phyloP scores from a whole-genome alignment of 345 rosid species.

The Murraya koenigii region DNA sequence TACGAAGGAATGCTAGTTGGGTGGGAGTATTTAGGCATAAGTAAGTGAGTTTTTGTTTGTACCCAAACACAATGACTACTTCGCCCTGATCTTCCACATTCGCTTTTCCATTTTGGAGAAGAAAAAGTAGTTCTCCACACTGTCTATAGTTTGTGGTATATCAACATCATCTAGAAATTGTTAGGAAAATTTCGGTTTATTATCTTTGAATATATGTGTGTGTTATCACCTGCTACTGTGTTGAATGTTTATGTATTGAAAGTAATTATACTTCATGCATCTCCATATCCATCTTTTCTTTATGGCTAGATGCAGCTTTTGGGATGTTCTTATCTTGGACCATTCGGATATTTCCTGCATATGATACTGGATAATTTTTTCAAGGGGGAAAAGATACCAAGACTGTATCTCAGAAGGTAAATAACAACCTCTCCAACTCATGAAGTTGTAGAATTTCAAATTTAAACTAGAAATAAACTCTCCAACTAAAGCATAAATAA shows the following conservation, averaged over 20 bases:
- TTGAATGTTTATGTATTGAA: not conserved
- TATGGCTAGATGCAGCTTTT: slow-evolving; percentile 51
- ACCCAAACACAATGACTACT: not conserved
- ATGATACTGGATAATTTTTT: slow-evolving; percentile 69
- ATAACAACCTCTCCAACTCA: no score
- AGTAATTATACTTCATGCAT: not conserved
- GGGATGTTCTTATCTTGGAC: slow-evolving; percentile 86
- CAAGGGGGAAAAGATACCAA: slow-evolving; percentile 79
- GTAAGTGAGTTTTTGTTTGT: not conserved
- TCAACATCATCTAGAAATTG: not conserved
- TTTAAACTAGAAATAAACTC: not conserved
- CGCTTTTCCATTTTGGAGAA: no score
- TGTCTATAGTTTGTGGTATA: not conserved
- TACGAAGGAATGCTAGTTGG: no score
- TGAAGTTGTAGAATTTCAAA: no score
- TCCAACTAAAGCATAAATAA: not conserved
- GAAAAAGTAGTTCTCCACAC: not conserved
- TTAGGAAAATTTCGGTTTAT: not conserved
- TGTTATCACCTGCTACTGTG: not conserved
- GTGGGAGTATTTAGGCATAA: not conserved
- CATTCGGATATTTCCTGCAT: slow-evolving; percentile 76
- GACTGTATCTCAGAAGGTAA: slow-evolving; percentile 91
- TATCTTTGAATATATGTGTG: not conserved
- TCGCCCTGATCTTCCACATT: no score
- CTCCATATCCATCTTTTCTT: not conserved